phyloP scores from a whole-genome alignment of 768 basidiomycete species.

The Pleurotus djamor region DNA sequence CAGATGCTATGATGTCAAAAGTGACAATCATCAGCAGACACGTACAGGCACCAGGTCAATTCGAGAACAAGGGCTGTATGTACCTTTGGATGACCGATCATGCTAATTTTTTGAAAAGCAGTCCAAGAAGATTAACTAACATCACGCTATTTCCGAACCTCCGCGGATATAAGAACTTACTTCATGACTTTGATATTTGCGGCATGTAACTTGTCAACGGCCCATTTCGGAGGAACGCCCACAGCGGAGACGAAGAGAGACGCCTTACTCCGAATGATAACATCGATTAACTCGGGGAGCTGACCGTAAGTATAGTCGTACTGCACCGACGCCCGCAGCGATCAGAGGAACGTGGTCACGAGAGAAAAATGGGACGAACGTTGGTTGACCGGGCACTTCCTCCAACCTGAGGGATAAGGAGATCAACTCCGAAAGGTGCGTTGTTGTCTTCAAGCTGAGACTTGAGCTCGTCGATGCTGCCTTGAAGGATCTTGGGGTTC shows the following conservation, averaged over 20 bases:
- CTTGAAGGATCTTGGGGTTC: constrained; percentile 66
- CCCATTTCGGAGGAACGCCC: constrained; percentile 81
- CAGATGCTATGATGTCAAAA: constrained; percentile 58
- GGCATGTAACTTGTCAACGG: constrained; percentile 71
- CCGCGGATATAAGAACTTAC: constrained; percentile 34
- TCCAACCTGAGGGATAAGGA: constrained; percentile 80
- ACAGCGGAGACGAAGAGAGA: constrained; percentile 82
- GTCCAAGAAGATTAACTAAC: constrained; percentile 5
- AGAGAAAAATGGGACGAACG: constrained; percentile 17
- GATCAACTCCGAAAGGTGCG: constrained; percentile 80
- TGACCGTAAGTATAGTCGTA: constrained; percentile 83
- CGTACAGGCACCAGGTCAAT: not conserved
- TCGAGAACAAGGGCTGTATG: not conserved
- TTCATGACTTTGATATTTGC: constrained; percentile 86
- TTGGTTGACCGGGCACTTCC: constrained; percentile 85
- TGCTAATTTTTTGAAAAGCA: constrained; percentile 33
- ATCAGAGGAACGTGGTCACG: constrained; percentile 15
- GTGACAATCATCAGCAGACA: too few relatives aligned
- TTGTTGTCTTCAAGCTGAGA: constrained; percentile 68
- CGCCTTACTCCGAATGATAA: constrained; percentile 71
- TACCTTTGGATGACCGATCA: constrained; percentile 86
- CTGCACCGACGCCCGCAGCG: constrained; percentile 10
- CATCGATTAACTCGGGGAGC: constrained; percentile 71
- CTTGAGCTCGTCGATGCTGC: constrained; percentile 72
- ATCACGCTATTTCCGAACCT: not conserved